These are phyloP conservation scores for Phytophthora sansomeana DNA, from an alignment of 352 stramenopile genomes.

Conservation along the genomic window DNA sequence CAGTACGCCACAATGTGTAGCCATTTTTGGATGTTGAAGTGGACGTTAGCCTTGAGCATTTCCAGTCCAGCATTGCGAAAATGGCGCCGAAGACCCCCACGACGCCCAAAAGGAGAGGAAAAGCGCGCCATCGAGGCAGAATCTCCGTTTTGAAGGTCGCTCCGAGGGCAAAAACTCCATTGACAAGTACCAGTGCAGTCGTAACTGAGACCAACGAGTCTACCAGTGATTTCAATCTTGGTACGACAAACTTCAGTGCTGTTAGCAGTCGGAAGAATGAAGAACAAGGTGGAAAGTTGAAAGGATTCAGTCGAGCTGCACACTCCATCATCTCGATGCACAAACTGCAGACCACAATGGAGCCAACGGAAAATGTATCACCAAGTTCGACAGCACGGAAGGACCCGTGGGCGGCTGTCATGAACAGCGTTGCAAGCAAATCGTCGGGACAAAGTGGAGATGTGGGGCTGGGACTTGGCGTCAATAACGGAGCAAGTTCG, in stretches of 20 bases:
- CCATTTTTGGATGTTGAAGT: slow-evolving; percentile 26
- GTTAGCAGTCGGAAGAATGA: background rate
- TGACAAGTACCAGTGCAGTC: background rate
- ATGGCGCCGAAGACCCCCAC: slow-evolving; percentile 17
- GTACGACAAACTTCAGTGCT: background rate
- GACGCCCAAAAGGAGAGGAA: slow-evolving; percentile 25
- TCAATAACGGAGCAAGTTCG: background rate
- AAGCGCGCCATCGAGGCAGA: slow-evolving; percentile 5
- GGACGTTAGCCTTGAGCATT: background rate
- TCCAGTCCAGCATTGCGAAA: background rate
- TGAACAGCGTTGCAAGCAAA: slow-evolving; percentile 37
- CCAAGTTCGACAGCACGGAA: background rate
- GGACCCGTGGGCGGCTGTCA: slow-evolving; percentile 46
- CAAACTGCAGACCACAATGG: slow-evolving; percentile 16
- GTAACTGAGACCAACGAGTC: slow-evolving; percentile 5
- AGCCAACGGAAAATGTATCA: background rate
- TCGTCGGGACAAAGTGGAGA: background rate
- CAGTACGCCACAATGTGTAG: background rate
- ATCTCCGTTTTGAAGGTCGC: slow-evolving; percentile 24
- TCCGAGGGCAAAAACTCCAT: slow-evolving; percentile 14
- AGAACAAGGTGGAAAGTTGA: slow-evolving; percentile 1
- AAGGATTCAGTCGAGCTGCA: slow-evolving; percentile 41
- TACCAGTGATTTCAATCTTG: background rate
- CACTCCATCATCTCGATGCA: slow-evolving; percentile 46
- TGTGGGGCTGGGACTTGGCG: background rate